These are phyloP conservation scores for Penicillium palitans DNA, from an alignment of 2,329 filamentous ascomycete genomes.

Conservation along the genomic window DNA sequence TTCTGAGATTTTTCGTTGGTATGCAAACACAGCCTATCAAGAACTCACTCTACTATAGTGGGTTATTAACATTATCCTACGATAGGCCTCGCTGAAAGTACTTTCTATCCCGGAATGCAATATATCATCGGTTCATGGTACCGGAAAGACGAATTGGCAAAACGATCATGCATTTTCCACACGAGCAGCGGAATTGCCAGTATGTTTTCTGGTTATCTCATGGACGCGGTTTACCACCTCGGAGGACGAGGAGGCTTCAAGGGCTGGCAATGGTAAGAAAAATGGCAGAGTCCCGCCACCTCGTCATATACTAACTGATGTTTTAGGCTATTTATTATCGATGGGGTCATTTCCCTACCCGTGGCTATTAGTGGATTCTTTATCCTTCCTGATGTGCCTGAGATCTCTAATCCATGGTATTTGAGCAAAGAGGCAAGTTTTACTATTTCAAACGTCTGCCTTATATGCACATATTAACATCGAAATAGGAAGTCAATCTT, in stretches of 20 bases:
- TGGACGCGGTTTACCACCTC: conserved; percentile 54
- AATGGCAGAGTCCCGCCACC: not conserved
- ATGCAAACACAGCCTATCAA: not conserved
- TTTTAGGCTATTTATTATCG: conserved; percentile 52
- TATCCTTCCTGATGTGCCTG: conserved; percentile 52
- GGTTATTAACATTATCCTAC: not conserved
- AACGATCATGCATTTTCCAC: conserved; percentile 55
- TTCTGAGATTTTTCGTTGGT: conserved; percentile 53
- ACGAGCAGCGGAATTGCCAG: conserved; percentile 47
- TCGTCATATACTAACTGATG: not conserved
- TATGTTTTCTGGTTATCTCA: conserved; percentile 55
- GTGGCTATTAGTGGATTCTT: conserved; percentile 54
- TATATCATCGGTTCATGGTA: conserved; percentile 57
- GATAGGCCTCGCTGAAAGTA: conserved; percentile 49
- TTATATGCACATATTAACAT: not conserved
- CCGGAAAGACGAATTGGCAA: conserved; percentile 52
- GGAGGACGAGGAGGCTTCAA: conserved; percentile 50
- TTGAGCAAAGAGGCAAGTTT: conserved; percentile 39
- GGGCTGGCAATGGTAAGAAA: conserved; percentile 54
- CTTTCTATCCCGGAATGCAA: conserved; percentile 56
- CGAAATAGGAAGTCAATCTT: conserved; percentile 44
- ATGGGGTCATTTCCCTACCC: conserved; percentile 56
- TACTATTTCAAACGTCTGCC: not conserved
- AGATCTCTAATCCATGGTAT: conserved; percentile 53
- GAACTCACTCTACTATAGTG: not conserved